Evolutionary conservation across 1,284 basidiomycete species (phyloP).

Genomic region (Rhodotorula sp.): DNA sequence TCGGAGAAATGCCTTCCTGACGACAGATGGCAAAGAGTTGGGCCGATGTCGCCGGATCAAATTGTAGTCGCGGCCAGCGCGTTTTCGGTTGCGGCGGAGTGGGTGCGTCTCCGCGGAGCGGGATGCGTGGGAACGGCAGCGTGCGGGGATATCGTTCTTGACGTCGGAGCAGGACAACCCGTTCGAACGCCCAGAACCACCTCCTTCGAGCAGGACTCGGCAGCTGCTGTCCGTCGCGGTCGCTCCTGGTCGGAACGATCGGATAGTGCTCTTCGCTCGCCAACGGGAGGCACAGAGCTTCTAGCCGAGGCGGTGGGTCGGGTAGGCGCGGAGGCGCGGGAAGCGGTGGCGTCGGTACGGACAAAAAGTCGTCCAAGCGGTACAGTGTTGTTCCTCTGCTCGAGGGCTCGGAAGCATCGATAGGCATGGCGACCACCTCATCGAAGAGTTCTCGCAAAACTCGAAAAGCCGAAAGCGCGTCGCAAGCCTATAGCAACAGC

Average conservation of each 20-base stretch:
- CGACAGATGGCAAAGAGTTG: constrained; percentile 20
- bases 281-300: constrained; percentile 8
- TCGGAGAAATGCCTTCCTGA: constrained; percentile 15
- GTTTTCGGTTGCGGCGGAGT: constrained; percentile 9
- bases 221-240: background rate
- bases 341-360: background rate
- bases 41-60: background rate
- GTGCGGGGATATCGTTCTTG: constrained; percentile 3
- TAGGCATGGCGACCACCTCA: background rate
- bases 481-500: constrained; percentile 27
- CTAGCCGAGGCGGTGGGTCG: background rate
- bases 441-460: constrained; percentile 25
- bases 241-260: background rate
- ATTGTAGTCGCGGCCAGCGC: constrained; percentile 11
- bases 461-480: constrained; percentile 28
- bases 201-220: constrained; percentile 4
- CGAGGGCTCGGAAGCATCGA: background rate
- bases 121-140: constrained; percentile 6
- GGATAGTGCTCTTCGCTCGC: constrained; percentile 26
- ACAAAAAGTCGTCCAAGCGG: background rate
- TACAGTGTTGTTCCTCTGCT: background rate
- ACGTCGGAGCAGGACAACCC: background rate
- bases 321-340: background rate
- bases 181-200: constrained; percentile 33
- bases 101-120: background rate